A percentile compares a stretch with the other conserved stretches of the same genome.
phyloP scores from a whole-genome alignment of 78 protist genomes.

The Abeoforma whisleri region DNA sequence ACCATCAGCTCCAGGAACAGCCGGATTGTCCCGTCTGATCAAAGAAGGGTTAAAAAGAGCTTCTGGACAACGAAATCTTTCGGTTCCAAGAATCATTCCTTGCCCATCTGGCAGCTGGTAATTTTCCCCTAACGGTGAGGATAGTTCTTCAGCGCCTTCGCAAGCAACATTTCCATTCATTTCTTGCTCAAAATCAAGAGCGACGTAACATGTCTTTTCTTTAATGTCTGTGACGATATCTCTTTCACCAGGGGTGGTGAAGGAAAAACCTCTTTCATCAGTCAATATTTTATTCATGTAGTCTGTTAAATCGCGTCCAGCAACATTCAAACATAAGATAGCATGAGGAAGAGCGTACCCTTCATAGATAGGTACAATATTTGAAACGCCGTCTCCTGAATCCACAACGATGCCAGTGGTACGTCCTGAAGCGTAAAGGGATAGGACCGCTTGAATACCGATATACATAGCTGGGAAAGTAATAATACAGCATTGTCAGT shows the following conservation, averaged over 20 bases:
- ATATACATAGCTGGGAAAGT: no score
- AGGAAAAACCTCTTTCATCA: no score
- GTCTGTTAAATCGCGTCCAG: slow-evolving; percentile 49
- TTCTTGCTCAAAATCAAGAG: slow-evolving; percentile 54
- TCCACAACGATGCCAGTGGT: slow-evolving; percentile 89
- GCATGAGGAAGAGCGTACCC: slow-evolving; percentile 74
- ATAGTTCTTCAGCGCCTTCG: no score
- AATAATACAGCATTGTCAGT: no score
- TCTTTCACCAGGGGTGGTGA: slow-evolving; percentile 80
- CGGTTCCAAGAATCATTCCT: slow-evolving; percentile 61
- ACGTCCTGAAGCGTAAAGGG: slow-evolving; percentile 60
- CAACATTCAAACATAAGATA: slow-evolving; percentile 70
- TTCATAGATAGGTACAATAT: slow-evolving; percentile 86
- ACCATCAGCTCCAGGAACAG: neutral
- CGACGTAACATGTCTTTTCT: slow-evolving; percentile 39
- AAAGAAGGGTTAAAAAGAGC: slow-evolving; percentile 83
- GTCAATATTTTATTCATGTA: slow-evolving; percentile 46
- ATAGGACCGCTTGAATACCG: no score
- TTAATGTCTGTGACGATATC: slow-evolving; percentile 76
- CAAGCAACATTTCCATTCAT: slow-evolving; percentile 39
- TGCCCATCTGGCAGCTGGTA: slow-evolving; percentile 74
- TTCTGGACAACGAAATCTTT: slow-evolving; percentile 76
- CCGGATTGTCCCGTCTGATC: neutral
- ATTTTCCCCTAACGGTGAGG: no score
- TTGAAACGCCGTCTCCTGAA: slow-evolving; percentile 88